Conservation (phyloP, 306 rosid species). For the Begonia masoniana region DNA sequence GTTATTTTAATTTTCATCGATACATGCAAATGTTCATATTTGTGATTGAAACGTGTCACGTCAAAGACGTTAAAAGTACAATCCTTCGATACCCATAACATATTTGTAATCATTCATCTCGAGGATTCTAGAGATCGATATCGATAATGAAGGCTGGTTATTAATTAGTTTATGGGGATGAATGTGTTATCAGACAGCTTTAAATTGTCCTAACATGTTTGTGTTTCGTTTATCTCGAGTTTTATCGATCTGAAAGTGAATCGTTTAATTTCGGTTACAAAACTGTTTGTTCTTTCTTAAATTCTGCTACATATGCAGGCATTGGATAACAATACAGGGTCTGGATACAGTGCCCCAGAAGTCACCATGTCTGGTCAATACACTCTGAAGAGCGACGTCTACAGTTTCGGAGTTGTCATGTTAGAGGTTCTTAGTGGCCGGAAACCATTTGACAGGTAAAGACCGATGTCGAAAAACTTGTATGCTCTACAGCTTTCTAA, state of each 20-base stretch:
- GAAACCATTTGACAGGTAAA: conserved; percentile 85
- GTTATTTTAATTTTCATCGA: too few species aligned
- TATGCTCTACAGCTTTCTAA: background rate
- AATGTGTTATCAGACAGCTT: too few species aligned
- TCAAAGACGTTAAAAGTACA: too few species aligned
- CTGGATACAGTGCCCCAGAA: conserved; percentile 84
- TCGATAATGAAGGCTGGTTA: too few species aligned
- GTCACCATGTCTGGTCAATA: conserved; percentile 68
- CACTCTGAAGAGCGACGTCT: conserved; percentile 77
- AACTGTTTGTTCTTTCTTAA: background rate
- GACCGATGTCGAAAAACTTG: conserved; percentile 5
- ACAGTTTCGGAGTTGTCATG: conserved; percentile 92
- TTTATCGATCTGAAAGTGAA: background rate
- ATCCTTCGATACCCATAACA: too few species aligned
- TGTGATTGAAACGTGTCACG: too few species aligned
- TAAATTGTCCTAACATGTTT: background rate
- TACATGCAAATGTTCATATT: too few species aligned
- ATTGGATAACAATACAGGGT: conserved; percentile 48
- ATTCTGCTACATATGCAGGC: conserved; percentile 27
- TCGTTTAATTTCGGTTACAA: background rate
- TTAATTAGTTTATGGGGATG: too few species aligned
- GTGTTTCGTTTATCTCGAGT: background rate
- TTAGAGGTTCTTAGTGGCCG: conserved; percentile 92
- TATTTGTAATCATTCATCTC: too few species aligned
- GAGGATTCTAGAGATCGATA: too few species aligned